phyloP scores from a whole-genome alignment of 2,329 filamentous ascomycete species.

The Calonectria pseudoreteaudii region DNA sequence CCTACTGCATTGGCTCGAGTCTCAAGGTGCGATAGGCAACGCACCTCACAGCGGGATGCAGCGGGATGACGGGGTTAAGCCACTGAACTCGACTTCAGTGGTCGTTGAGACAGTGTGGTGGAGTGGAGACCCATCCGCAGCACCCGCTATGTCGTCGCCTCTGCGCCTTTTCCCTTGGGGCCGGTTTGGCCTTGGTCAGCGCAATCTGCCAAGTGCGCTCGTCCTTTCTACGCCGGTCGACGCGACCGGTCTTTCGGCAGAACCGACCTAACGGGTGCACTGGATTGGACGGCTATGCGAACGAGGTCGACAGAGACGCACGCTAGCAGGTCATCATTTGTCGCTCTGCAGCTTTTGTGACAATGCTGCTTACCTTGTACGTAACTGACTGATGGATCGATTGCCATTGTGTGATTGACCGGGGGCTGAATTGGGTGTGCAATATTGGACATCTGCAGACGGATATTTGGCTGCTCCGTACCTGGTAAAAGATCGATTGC shows the following conservation, averaged over 20 bases:
- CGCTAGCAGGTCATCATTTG: slow-evolving; percentile 22
- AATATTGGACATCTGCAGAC: slow-evolving; percentile 6
- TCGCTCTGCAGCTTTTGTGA: slow-evolving; percentile 21
- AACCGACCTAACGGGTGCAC: slow-evolving; percentile 22
- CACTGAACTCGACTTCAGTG: slow-evolving; percentile 1
- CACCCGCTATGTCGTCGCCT: not conserved
- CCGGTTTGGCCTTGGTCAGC: slow-evolving; percentile 27
- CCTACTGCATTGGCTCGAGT: slow-evolving; percentile 4
- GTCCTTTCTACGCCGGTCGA: not conserved
- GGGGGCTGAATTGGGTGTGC: not conserved
- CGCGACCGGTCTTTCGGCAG: slow-evolving; percentile 23
- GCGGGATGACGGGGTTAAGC: slow-evolving; percentile 9
- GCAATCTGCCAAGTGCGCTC: slow-evolving; percentile 27
- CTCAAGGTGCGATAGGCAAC: not conserved
- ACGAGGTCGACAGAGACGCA: not conserved
- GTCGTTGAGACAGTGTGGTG: not conserved
- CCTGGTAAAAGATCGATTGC: not conserved
- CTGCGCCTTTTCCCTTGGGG: slow-evolving; percentile 10
- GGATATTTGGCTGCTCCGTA: not conserved
- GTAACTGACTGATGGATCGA: slow-evolving; percentile 20
- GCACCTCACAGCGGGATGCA: slow-evolving; percentile 15
- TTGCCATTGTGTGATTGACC: slow-evolving; percentile 8
- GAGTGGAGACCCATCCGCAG: slow-evolving; percentile 8
- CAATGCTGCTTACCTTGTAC: slow-evolving; percentile 25
- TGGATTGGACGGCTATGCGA: slow-evolving; percentile 24